Percentiles rank a stretch among this genome's conserved stretches.
These are phyloP conservation scores for Vachellia pachyceras DNA, from an alignment of 306 rosid genomes.

Conservation along the genomic window DNA sequence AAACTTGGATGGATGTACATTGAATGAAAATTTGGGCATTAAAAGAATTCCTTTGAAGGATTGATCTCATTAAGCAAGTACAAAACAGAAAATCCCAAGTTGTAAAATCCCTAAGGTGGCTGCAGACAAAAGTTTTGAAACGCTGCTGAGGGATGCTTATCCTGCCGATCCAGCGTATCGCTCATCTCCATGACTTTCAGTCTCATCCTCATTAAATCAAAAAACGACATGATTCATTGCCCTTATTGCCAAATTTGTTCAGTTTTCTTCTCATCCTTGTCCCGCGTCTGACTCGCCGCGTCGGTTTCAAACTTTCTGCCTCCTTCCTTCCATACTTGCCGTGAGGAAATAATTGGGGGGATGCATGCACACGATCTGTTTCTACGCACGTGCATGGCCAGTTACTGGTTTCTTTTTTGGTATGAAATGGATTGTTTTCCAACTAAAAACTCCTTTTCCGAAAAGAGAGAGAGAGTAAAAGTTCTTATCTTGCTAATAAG, in stretches of 20 bases:
- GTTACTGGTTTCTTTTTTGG: neutral
- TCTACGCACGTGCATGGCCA: neutral
- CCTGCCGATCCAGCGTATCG: neutral
- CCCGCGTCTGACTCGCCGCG: neutral
- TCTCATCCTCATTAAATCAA: neutral
- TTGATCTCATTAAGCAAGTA: neutral
- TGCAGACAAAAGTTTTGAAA: neutral
- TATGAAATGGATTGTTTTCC: no score
- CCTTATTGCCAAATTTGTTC: neutral
- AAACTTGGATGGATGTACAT: neutral
- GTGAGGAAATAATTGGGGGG: neutral
- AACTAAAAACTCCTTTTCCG: no score
- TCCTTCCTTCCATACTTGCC: neutral
- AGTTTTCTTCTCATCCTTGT: neutral
- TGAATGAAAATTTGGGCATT: neutral
- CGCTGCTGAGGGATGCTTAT: neutral
- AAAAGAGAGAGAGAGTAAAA: no score
- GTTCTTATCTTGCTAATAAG: no score
- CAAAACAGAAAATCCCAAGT: neutral
- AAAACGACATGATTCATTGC: neutral
- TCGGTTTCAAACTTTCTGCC: neutral
- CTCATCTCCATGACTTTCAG: neutral
- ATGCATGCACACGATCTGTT: neutral
- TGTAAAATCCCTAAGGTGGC: neutral
- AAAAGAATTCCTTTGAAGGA: neutral